Evolutionary conservation across 148 eudicot species (phyloP).

Genomic region (Rhododendron kiyosumense): DNA sequence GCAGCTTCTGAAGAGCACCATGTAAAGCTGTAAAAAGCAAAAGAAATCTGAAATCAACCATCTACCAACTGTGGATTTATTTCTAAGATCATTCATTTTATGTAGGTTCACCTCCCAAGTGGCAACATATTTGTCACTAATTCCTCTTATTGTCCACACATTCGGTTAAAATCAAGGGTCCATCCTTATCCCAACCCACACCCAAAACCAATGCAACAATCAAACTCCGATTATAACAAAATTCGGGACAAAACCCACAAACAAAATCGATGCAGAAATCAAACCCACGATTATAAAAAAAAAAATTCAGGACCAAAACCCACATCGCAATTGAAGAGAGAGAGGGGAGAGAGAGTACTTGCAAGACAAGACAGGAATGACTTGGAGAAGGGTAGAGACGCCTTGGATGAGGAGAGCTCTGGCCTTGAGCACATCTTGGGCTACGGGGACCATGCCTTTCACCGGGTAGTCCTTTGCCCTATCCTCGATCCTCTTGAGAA

Average conservation of each 20-base stretch:
- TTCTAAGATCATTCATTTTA: background rate
- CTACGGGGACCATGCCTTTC: constrained; percentile 60
- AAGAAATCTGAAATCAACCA: background rate
- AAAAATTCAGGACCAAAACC: background rate
- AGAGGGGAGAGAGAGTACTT: constrained; percentile 37
- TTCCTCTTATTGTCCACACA: background rate
- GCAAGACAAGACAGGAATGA: constrained; percentile 62
- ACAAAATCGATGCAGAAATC: background rate
- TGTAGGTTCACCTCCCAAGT: background rate
- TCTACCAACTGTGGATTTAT: background rate
- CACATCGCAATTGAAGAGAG: background rate
- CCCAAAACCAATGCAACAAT: background rate
- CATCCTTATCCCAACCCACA: background rate
- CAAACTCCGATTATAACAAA: background rate
- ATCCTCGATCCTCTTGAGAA: constrained; percentile 58
- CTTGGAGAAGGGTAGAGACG: constrained; percentile 58
- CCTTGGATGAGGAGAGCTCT: constrained; percentile 50
- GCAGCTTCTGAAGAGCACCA: background rate
- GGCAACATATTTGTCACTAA: background rate
- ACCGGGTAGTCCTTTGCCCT: constrained; percentile 61
- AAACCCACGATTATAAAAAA: background rate
- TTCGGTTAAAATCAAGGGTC: background rate
- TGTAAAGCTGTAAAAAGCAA: background rate
- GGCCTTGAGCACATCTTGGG: constrained; percentile 56
- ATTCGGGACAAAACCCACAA: background rate